Conservation (phyloP, 2,329 filamentous ascomycete genomes). For the Phymatotrichopsis omnivora region DNA sequence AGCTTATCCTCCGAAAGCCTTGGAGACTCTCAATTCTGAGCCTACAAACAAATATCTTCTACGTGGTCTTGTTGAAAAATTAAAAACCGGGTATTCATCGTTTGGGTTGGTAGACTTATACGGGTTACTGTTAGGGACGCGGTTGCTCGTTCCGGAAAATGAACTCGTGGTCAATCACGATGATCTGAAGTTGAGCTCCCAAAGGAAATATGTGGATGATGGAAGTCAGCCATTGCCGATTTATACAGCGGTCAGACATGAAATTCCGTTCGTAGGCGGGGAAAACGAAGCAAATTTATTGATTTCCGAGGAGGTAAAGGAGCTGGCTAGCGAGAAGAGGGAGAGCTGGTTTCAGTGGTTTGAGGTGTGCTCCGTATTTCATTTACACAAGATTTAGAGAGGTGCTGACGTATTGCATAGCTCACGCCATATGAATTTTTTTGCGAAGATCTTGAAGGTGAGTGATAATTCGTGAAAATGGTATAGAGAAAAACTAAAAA, state of each 20-base stretch:
- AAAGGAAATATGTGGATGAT: constrained; percentile 62
- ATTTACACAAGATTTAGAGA: too few relatives aligned
- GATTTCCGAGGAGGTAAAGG: constrained; percentile 42
- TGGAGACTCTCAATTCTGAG: constrained; percentile 70
- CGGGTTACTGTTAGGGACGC: constrained; percentile 71
- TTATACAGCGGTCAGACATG: constrained; percentile 89
- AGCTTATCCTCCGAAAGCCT: constrained; percentile 76
- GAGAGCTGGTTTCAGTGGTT: constrained; percentile 94
- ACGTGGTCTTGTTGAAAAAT: constrained; percentile 79
- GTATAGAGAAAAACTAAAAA: not conserved
- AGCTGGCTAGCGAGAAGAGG: constrained; percentile 39
- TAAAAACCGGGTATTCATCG: constrained; percentile 66
- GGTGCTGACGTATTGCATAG: too few relatives aligned
- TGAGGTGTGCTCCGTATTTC: too few relatives aligned
- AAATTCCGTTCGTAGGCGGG: constrained; percentile 62
- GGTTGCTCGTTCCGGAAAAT: constrained; percentile 75
- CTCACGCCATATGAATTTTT: constrained; percentile 27
- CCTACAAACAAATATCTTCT: constrained; percentile 90
- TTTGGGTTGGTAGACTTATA: constrained; percentile 93
- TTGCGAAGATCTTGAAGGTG: constrained; percentile 29
- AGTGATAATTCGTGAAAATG: not conserved
- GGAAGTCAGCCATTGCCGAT: constrained; percentile 84
- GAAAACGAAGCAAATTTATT: constrained; percentile 35
- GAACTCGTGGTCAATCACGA: constrained; percentile 64
- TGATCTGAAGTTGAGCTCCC: constrained; percentile 87